Base-by-base conservation (phyloP, 257 asterid species). In the Solanum boliviense region DNA sequence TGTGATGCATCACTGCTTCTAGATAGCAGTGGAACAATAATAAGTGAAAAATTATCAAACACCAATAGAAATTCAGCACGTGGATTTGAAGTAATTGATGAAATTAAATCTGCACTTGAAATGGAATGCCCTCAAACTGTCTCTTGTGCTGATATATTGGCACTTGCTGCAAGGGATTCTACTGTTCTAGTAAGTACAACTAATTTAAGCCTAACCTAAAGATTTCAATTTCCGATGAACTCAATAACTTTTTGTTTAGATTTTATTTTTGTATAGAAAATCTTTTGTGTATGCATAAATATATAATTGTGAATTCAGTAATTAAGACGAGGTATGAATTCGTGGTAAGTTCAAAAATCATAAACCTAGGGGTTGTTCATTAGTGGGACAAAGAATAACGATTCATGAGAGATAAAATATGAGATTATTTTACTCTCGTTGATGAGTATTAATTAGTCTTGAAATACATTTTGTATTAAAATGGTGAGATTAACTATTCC, bases 1-100 rank as follows among this genome's bases (percentile, higher is more conserved):
- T 95, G 99, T 60, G 99, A 96, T 90, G 99, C 98, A 65, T 96
- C 99, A 5, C 41, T 96, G 79, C 98, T 96, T 12, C 89, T 96
- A 81, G 98, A 96, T 91, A 93, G 89, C 91, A 68, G 87, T 2
- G 93, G 94, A 13, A 87, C 89, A 89, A 20, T 96, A 85, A 46
- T 78, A 62, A 95, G 94, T n/a, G 98, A 96, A 90, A 96, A 96
- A 87, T 9, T 86, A 36, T 94, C 99, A 27, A 89, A 86, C 52
- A 95, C 98, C 12, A 96, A 96, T 92, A 91, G 92, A 87, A 94
- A 95, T 34, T 96, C 98, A 2, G 96, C 25, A 29, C 98, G 99
- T 35, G 99, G 99, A 48, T 94, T 94, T 21, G 96, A 95, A 48
- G 96, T 95, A 72, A 92, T 96, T 16, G 99, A 96, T 86, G 95